Conservation (phyloP, 345 rosid genomes). For the Lagerstroemia speciosa region DNA sequence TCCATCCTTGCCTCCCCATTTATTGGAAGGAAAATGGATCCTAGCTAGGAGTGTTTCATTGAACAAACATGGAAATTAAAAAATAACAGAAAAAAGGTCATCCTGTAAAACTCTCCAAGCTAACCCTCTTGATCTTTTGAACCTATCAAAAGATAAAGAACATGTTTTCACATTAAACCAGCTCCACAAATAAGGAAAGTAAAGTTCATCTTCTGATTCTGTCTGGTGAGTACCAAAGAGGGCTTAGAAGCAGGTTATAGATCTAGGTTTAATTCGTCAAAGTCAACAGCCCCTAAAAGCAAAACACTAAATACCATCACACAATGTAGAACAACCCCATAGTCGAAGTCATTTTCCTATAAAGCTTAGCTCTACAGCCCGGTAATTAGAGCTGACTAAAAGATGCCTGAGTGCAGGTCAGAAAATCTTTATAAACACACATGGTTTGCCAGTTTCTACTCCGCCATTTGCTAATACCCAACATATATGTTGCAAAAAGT, state of each 20-base stretch:
- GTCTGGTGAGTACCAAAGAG: neutral
- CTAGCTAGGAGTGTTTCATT: neutral
- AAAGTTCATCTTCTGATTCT: neutral
- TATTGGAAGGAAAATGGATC: neutral
- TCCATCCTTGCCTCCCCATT: neutral
- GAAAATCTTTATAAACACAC: neutral
- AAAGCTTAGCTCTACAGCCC: neutral
- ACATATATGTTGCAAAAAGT: neutral
- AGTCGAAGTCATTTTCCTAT: neutral
- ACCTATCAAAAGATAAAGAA: neutral
- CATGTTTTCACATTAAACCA: neutral
- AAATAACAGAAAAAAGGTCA: neutral
- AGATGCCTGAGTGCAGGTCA: neutral
- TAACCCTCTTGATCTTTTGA: neutral
- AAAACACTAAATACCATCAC: neutral
- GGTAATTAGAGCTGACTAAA: neutral
- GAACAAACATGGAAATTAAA: neutral
- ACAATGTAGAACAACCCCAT: neutral
- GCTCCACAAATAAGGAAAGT: neutral
- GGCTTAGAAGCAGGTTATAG: neutral
- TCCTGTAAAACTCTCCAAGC: neutral
- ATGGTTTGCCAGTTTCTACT: too few species aligned
- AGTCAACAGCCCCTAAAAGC: neutral
- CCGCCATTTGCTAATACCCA: neutral
- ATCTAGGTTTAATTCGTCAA: neutral